Evolutionary conservation across 495 filamentous ascomycete species (phyloP).

Genomic region (Antarctomyces pellizariae): DNA sequence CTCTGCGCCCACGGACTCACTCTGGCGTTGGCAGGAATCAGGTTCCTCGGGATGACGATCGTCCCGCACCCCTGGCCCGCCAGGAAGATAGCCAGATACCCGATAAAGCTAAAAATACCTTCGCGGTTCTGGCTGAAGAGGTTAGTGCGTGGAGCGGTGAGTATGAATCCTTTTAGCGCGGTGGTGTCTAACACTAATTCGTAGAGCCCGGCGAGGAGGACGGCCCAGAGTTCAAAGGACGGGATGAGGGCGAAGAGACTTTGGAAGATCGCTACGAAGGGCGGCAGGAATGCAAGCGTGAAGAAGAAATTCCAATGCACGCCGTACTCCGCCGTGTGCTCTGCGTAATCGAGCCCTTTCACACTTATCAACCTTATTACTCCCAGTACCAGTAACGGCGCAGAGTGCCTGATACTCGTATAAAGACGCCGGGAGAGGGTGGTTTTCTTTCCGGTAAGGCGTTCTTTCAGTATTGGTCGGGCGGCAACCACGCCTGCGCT

Average conservation of each 20-base stretch:
- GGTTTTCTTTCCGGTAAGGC: slow-evolving; percentile 21
- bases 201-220: slow-evolving; percentile 40
- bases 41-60: slow-evolving; percentile 42
- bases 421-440: slow-evolving; percentile 30
- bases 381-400: slow-evolving; percentile 65
- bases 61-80: slow-evolving; percentile 66
- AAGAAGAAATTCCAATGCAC: slow-evolving; percentile 99
- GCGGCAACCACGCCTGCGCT: slow-evolving; percentile 83
- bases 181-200: slow-evolving; percentile 57
- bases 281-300: slow-evolving; percentile 71
- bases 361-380: slow-evolving; percentile 65
- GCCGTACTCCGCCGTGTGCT: slow-evolving; percentile 94
- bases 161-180: slow-evolving; percentile 54
- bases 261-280: slow-evolving; percentile 74
- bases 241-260: slow-evolving; percentile 33
- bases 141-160: slow-evolving; percentile 56
- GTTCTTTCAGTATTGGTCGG: slow-evolving; percentile 56
- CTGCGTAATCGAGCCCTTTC: slow-evolving; percentile 85
- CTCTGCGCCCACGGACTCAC: slow-evolving; percentile 17
- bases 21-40: slow-evolving; percentile 16
- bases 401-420: slow-evolving; percentile 46
- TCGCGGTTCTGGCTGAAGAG: slow-evolving; percentile 79
- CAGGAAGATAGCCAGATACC: slow-evolving; percentile 88
- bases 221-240: slow-evolving; percentile 47
- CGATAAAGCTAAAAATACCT: slow-evolving; percentile 76